These are phyloP conservation scores for Coniophora puteana DNA, from an alignment of 1,284 basidiomycete species.

Conservation along the genomic window DNA sequence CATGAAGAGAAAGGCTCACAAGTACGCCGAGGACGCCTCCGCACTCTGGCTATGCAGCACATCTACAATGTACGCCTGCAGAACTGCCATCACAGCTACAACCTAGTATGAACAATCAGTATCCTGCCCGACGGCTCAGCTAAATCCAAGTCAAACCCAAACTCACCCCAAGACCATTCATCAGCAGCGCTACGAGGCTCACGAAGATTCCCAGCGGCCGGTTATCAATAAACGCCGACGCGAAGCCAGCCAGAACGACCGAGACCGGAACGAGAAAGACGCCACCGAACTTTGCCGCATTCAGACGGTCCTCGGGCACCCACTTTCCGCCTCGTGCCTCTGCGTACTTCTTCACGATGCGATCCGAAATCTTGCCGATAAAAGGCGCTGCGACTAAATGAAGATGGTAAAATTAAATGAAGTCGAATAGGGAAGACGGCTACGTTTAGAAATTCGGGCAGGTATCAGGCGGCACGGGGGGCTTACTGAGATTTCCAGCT, in stretches of 20 bases:
- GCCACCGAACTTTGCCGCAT: slow-evolving; percentile 14
- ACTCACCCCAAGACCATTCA: slow-evolving; percentile 22
- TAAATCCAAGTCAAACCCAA: background rate
- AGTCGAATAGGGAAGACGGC: background rate
- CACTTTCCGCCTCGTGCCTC: slow-evolving; percentile 16
- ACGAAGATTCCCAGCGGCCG: slow-evolving; percentile 15
- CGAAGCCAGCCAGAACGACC: slow-evolving; percentile 13
- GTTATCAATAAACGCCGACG: slow-evolving; percentile 16
- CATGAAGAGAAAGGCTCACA: slow-evolving; percentile 3
- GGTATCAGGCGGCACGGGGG: no score
- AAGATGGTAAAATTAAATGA: background rate
- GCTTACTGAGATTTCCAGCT: slow-evolving; percentile 9
- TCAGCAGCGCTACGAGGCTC: slow-evolving; percentile 15
- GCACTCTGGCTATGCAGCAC: slow-evolving; percentile 16
- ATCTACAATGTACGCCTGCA: slow-evolving; percentile 17
- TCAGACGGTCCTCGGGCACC: slow-evolving; percentile 23
- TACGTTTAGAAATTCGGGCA: no score
- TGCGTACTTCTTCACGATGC: slow-evolving; percentile 12
- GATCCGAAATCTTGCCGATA: slow-evolving; percentile 20
- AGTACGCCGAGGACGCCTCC: slow-evolving; percentile 14
- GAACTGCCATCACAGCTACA: slow-evolving; percentile 15
- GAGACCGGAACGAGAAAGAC: slow-evolving; percentile 18
- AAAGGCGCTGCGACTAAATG: slow-evolving; percentile 9
- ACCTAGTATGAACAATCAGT: slow-evolving; percentile 10
- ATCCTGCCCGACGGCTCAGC: no score